Evolutionary conservation across 139 green algal genomes (phyloP), one percentile per base, ranked within the genome.

Genomic region (Coccomyxa sp.): DNA sequence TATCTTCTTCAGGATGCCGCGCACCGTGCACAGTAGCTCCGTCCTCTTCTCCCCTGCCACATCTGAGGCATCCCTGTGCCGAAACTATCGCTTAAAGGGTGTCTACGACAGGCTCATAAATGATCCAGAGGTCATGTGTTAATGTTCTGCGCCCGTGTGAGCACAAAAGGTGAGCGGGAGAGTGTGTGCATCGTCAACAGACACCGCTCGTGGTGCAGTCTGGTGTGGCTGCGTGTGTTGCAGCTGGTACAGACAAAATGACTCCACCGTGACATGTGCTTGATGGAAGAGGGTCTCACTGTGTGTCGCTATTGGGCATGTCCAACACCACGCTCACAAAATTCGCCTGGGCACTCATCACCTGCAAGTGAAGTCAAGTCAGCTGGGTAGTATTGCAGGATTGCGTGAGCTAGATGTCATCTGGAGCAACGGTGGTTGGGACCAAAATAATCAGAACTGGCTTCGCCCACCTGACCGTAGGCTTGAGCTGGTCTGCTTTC

Each of bases 1-100:
- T 27, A 98, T 94, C 88, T 99, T 99, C 81, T 97, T 96, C 12
- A 99, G 90, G 66, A 99, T 86, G 0, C 87, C 90, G 10, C 95
- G 87, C 32, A 96, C 88, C 17, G 90, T 91, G 85, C 96, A 99
- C 76, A 99, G 89, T 59, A 99, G 89, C 88, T 95, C 90, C 16
- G 58, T 28, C 30, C 67, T 80, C 28, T 83, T 86, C 32, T 82
- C 78, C 18, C 13, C 76, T 71, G 58, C 67, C 1, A 15, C 15
- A 71, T 71, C 28, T 32, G 28, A 21, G 38, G 38, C 38, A 51
- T 51, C 38, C 38, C 38, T 51, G 78, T 63, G 79, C 27, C 32
- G 28, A 30, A 15, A 79, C 27, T 10, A 79, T 51, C 7, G 3
- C 38, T 51, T 51, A 3, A 51, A 51, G 7, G 38, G 38, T 51